These are phyloP conservation scores for Chloropicon primus DNA, from an alignment of 139 green algal genomes.

Conservation along the genomic window DNA sequence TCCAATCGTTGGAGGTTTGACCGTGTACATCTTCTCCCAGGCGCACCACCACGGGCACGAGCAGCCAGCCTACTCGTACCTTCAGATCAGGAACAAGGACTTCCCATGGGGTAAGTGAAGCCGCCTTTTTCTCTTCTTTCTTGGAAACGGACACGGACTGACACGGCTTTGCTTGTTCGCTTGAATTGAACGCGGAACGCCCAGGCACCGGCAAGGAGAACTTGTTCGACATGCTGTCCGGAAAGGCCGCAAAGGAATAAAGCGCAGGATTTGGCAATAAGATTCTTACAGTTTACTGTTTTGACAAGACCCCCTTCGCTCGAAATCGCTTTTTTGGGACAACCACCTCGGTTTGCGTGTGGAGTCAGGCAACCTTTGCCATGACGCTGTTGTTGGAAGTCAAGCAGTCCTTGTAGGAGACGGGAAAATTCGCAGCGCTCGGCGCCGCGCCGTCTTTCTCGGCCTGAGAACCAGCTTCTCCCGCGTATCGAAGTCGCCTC, in stretches of 20 bases:
- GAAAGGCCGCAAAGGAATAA: no score
- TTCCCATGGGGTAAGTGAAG: constrained; percentile 19
- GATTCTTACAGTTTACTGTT: no score
- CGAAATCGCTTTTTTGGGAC: no score
- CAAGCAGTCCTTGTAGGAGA: not conserved
- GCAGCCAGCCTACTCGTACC: constrained; percentile 8
- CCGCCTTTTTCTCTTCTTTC: no score
- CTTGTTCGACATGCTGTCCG: not conserved
- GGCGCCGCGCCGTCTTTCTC: not conserved
- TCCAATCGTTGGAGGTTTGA: constrained; percentile 1
- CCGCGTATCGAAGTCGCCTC: not conserved
- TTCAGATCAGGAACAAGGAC: constrained; percentile 14
- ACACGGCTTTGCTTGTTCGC: no score
- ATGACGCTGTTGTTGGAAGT: not conserved
- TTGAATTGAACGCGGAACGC: no score
- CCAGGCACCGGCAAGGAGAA: not conserved
- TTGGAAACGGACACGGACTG: no score
- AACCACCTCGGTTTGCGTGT: no score
- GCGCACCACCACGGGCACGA: constrained; percentile 5
- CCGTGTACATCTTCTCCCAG: constrained; percentile 8
- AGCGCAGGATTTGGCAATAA: not conserved
- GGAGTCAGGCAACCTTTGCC: not conserved
- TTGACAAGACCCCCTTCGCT: no score
- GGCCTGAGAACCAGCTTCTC: not conserved
- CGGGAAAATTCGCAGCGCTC: not conserved